These are phyloP conservation scores for Phaeophleospora eucalypticola DNA, from an alignment of 2,329 filamentous ascomycete genomes.

Conservation along the genomic window DNA sequence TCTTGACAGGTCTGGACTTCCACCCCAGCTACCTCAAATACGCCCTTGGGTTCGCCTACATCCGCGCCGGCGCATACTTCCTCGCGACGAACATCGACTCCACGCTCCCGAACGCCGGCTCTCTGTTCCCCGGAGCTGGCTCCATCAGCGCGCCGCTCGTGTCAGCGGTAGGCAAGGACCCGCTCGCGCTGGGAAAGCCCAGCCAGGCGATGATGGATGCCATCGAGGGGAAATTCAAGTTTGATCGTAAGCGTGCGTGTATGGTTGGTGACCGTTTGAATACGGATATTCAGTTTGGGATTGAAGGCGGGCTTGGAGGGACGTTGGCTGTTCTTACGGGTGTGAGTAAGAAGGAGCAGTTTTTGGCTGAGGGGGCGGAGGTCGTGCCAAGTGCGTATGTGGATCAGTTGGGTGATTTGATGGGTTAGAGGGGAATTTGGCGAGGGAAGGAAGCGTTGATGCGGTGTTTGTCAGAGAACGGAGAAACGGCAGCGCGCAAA, in stretches of 20 bases:
- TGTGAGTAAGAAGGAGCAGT: constrained; percentile 79
- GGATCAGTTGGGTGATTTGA: constrained; percentile 75
- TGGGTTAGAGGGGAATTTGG: no score
- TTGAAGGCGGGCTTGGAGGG: constrained; percentile 84
- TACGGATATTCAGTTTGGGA: constrained; percentile 93
- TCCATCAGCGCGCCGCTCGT: constrained; percentile 73
- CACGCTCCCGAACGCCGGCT: constrained; percentile 75
- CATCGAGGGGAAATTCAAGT: constrained; percentile 89
- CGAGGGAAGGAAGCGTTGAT: no score
- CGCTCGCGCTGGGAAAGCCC: constrained; percentile 82
- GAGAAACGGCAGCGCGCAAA: no score
- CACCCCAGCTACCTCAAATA: constrained; percentile 95
- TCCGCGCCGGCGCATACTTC: constrained; percentile 76
- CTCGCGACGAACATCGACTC: constrained; percentile 92
- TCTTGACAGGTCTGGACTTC: constrained; percentile 87
- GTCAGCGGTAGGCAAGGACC: constrained; percentile 59
- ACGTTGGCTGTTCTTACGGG: constrained; percentile 89
- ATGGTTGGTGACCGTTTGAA: constrained; percentile 95
- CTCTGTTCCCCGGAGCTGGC: constrained; percentile 88
- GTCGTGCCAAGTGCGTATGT: constrained; percentile 79
- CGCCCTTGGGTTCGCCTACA: constrained; percentile 77
- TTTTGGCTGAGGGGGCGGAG: constrained; percentile 63
- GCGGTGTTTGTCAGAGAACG: no score
- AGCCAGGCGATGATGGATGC: constrained; percentile 99
- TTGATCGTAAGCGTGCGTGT: constrained; percentile 78